Evolutionary conservation across 108 stramenopile genomes (phyloP).

Genomic region (Cyclostephanos tholiformis): DNA sequence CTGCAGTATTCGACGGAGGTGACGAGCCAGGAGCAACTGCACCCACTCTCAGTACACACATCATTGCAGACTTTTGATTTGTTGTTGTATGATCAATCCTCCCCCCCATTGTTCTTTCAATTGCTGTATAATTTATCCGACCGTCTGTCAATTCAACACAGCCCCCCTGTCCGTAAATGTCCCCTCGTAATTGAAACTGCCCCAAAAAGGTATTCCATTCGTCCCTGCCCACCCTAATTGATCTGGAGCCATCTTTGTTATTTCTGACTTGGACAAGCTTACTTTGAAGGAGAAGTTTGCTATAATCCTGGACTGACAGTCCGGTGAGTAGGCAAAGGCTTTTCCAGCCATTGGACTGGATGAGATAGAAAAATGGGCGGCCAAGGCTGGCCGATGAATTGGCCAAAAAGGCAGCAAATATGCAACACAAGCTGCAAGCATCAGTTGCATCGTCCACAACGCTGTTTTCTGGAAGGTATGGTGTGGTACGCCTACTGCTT

Average conservation of each 20-base stretch:
- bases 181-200: no score
- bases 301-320: neutral
- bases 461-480: no score
- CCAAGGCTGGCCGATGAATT: neutral
- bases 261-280: neutral
- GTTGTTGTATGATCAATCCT: no score
- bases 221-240: neutral
- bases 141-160: no score
- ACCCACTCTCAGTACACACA: no score
- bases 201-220: neutral
- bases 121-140: no score
- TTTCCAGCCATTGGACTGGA: slow-evolving; percentile 5
- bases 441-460: no score
- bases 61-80: no score
- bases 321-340: slow-evolving; percentile 8
- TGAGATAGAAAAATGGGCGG: neutral
- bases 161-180: no score
- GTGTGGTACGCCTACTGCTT: neutral
- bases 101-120: no score
- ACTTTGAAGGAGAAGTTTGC: neutral
- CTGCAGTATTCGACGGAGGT: no score
- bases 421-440: neutral
- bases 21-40: no score
- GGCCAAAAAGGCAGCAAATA: neutral
- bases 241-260: slow-evolving; percentile 1